A percentile compares a stretch with the other conserved stretches of the same genome.
phyloP scores from a whole-genome alignment of 2,329 filamentous ascomycete genomes.

The Phialophora tarda region DNA sequence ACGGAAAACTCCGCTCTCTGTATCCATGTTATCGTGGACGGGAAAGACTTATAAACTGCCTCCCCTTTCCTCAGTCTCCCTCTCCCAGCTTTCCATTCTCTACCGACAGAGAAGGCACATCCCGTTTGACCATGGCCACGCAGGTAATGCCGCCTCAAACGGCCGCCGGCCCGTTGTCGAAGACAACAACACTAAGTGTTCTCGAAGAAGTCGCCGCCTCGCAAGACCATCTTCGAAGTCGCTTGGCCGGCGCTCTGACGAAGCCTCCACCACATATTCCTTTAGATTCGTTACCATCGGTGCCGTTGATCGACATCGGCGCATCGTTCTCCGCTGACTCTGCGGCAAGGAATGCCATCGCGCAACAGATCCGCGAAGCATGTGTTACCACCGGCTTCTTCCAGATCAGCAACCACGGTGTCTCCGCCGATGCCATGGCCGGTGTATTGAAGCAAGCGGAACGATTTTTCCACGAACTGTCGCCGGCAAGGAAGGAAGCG shows the following conservation, averaged over 20 bases:
- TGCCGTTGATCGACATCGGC: conserved; percentile 39
- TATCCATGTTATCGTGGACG: not conserved
- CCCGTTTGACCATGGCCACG: conserved; percentile 24
- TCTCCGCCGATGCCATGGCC: conserved; percentile 50
- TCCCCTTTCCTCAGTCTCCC: not conserved
- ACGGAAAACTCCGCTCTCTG: conserved; percentile 8
- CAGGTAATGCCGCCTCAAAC: conserved; percentile 18
- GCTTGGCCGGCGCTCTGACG: conserved; percentile 34
- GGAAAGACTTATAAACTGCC: not conserved
- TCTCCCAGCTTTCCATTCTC: not conserved
- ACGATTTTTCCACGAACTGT: conserved; percentile 52
- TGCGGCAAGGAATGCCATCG: conserved; percentile 34
- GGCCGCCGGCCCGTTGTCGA: conserved; percentile 20
- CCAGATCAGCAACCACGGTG: conserved; percentile 59
- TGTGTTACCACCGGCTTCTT: conserved; percentile 61
- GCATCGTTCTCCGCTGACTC: conserved; percentile 31
- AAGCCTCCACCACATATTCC: conserved; percentile 26
- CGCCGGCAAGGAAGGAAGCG: conserved; percentile 39
- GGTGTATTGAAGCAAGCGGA: conserved; percentile 51
- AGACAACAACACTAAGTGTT: conserved; percentile 24
- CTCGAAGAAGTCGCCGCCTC: conserved; percentile 36
- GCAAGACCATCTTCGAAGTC: conserved; percentile 32
- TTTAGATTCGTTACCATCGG: conserved; percentile 28
- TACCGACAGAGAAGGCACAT: not conserved
- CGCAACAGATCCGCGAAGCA: conserved; percentile 50